A percentile compares a stretch with the other conserved stretches of the same genome.
phyloP scores from a whole-genome alignment of 257 asterid species.

The Solanum arcanum region DNA sequence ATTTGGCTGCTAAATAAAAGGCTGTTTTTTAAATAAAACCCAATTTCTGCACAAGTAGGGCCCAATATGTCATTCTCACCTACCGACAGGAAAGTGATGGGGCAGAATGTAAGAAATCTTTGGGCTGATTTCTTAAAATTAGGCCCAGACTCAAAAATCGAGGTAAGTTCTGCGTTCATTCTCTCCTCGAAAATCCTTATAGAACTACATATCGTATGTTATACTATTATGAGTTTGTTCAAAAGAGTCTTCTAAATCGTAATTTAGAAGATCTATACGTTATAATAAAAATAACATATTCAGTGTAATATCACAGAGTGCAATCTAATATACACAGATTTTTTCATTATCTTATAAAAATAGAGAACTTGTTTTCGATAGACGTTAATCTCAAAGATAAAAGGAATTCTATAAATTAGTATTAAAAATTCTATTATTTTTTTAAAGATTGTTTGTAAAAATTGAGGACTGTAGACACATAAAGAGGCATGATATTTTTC shows the following conservation, averaged over 20 bases:
- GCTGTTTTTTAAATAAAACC: background rate
- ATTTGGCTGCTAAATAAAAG: background rate
- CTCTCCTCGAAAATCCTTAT: rapidly evolving
- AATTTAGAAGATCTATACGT: background rate
- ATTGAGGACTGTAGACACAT: background rate
- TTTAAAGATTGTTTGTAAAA: background rate
- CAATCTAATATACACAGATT: rapidly evolving
- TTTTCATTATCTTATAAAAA: background rate
- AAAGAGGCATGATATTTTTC: background rate
- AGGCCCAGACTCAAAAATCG: background rate
- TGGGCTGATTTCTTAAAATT: background rate
- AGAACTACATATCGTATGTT: background rate
- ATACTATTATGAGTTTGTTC: background rate
- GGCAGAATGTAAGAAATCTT: constrained; percentile 1
- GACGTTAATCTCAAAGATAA: background rate
- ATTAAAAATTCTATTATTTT: background rate
- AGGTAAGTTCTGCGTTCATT: background rate
- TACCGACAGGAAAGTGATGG: constrained; percentile 4
- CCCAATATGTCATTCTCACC: constrained; percentile 1
- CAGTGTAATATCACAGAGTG: rapidly evolving
- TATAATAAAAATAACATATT: background rate
- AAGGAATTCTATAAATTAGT: background rate
- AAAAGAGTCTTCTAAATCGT: background rate
- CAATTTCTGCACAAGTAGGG: background rate
- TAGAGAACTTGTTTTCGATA: background rate